Evolutionary conservation across 805 yeast genomes (phyloP).

Genomic region (Wickerhamomyces chambardii): DNA sequence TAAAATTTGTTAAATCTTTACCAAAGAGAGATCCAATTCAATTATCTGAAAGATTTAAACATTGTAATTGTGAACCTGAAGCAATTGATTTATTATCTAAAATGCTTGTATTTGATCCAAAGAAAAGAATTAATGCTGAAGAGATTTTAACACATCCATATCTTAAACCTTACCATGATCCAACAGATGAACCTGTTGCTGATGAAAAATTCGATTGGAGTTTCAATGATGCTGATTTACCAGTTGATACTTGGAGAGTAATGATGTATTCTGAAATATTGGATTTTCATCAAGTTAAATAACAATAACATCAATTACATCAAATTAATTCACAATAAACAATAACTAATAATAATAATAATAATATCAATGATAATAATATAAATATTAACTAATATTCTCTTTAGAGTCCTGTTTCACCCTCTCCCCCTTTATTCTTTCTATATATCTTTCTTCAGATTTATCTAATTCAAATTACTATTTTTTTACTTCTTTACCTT

Average conservation of each 20-base stretch:
- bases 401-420: too few relatives aligned
- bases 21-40: conserved; percentile 94
- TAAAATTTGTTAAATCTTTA: conserved; percentile 86
- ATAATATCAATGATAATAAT: too few relatives aligned
- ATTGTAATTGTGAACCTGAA: conserved; percentile 55
- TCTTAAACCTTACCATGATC: conserved; percentile 92
- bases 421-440: too few relatives aligned
- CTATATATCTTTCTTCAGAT: too few relatives aligned
- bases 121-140: conserved; percentile 87
- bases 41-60: conserved; percentile 69
- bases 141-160: conserved; percentile 88
- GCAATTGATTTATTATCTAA: conserved; percentile 83
- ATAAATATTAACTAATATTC: too few relatives aligned
- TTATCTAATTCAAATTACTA: too few relatives aligned
- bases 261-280: conserved; percentile 98
- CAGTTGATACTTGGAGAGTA: conserved; percentile 97
- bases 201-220: conserved; percentile 95
- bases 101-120: conserved; percentile 94
- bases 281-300: conserved; percentile 79
- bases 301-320: too few relatives aligned
- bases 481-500: too few relatives aligned
- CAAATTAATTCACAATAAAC: too few relatives aligned
- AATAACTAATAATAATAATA: too few relatives aligned
- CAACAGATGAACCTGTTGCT: conserved; percentile 94
- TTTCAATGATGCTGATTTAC: conserved; percentile 94